Conservation (phyloP, 106 monocot genomes). For the Ottelia alismoides region DNA sequence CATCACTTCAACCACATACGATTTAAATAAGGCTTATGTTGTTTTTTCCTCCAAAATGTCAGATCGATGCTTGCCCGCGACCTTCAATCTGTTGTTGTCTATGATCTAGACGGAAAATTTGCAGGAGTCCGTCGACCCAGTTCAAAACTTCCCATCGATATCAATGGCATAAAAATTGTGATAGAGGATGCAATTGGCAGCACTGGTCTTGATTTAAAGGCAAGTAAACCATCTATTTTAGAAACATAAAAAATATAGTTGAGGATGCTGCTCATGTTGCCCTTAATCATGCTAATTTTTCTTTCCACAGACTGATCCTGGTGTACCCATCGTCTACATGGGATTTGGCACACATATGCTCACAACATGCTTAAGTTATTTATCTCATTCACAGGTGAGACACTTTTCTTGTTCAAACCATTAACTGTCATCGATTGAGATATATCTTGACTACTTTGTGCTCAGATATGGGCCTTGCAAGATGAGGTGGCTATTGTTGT, state of each 20-base stretch:
- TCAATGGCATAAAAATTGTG: conserved; percentile 67
- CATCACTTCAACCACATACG: too few relatives aligned
- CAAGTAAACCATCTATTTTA: too few relatives aligned
- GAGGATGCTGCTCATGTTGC: too few relatives aligned
- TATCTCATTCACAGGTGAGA: conserved; percentile 86
- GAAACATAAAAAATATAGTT: too few relatives aligned
- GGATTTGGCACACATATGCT: conserved; percentile 98
- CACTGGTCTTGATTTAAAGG: conserved; percentile 92
- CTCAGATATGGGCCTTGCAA: conserved; percentile 91
- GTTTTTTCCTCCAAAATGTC: conserved; percentile 4
- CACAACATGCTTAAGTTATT: conserved; percentile 84
- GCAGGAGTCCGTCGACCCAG: conserved; percentile 73
- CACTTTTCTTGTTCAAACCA: too few relatives aligned
- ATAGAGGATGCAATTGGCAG: conserved; percentile 98
- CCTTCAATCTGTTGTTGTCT: conserved; percentile 79
- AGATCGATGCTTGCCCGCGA: conserved; percentile 98
- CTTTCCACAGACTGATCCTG: conserved; percentile 77
- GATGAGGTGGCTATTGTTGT: conserved; percentile 80
- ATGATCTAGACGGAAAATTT: conserved; percentile 94
- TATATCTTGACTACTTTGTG: too few relatives aligned
- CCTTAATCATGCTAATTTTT: too few relatives aligned
- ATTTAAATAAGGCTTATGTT: background rate
- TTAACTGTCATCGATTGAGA: too few relatives aligned
- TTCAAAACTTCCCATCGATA: conserved; percentile 89
- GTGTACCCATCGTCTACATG: conserved; percentile 86